Base-by-base conservation (phyloP, 805 yeast genomes). In the Metschnikowia corniflorae region DNA sequence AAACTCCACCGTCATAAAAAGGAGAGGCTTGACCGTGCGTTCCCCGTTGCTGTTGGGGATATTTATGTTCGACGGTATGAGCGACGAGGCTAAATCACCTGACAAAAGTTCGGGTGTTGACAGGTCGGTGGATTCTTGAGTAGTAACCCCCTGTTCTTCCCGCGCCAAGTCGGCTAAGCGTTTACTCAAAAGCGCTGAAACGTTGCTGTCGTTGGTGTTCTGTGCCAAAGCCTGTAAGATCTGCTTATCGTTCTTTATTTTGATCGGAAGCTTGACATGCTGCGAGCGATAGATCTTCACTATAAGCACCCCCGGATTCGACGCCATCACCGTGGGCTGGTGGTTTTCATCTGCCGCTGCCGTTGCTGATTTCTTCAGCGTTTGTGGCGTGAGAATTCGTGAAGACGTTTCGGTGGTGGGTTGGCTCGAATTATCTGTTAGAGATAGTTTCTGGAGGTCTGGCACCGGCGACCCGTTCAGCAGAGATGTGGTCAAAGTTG, bases 1-100 rank as follows among this genome's bases (percentile, higher is more conserved):
- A 57, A 88, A 91, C 61, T 93, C 99, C 29, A 93, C 71, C 2
- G 95, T 87, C 53, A 89, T 74, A 60, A 86, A 86, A 25, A 93
- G 73, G 42, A 95, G 71, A 13, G 93, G 77, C 48, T 78, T 78
- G 44, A 77, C 71, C 23, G 73, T 63, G 34, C 70, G 69, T 29
- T 64, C 67, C 13, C 47, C 79, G n/a, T 33, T 25, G 24, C 42
- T 44, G 20, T 74, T 73, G 12, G 85, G 80, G 29, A 77, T 64
- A 31, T 76, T 63, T 28, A 73, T 65, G 37, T 43, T 43, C 12
- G 82, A 71, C 27, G 86, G 81, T 29, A 80, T 65, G 28, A 57
- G 44, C 31, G 59, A 47, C 24, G 70, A 45, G 6, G 61, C 71
- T 54, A 40, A 57, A 44, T 46, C 50, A 28, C 57, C 70, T 27